phyloP scores from a whole-genome alignment of 306 rosid genomes.

The Pueraria montana region DNA sequence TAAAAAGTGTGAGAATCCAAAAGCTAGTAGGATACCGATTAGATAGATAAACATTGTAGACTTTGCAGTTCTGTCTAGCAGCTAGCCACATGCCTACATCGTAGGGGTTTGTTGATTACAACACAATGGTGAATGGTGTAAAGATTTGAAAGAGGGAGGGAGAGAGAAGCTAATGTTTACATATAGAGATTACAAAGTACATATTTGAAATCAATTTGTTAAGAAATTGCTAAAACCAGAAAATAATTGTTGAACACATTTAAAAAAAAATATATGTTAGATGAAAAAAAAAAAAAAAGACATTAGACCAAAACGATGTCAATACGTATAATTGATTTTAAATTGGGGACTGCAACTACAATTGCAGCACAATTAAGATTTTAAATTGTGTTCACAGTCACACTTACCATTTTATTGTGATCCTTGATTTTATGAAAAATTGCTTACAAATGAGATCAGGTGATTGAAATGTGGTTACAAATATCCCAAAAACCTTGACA shows the following conservation, averaged over 20 bases:
- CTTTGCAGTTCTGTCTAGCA: no score
- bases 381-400: neutral
- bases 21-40: no score
- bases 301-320: neutral
- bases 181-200: neutral
- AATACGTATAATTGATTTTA: neutral
- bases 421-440: neutral
- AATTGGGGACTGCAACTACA: no score
- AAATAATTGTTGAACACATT: neutral
- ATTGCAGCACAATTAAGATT: neutral
- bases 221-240: conserved; percentile 1
- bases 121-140: neutral
- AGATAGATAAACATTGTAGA: no score
- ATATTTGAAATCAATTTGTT: neutral
- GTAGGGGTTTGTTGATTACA: neutral
- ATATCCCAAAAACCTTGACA: neutral
- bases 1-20: no score
- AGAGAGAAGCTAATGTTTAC: no score
- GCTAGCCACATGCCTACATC: no score
- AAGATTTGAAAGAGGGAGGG: neutral
- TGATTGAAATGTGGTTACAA: neutral
- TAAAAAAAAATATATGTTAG: neutral
- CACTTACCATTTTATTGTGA: neutral
- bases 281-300: neutral
- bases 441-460: neutral